Evolutionary conservation across 768 basidiomycete genomes (phyloP), one percentile per base, ranked within the genome.

Genomic region (Lepiota venenata): DNA sequence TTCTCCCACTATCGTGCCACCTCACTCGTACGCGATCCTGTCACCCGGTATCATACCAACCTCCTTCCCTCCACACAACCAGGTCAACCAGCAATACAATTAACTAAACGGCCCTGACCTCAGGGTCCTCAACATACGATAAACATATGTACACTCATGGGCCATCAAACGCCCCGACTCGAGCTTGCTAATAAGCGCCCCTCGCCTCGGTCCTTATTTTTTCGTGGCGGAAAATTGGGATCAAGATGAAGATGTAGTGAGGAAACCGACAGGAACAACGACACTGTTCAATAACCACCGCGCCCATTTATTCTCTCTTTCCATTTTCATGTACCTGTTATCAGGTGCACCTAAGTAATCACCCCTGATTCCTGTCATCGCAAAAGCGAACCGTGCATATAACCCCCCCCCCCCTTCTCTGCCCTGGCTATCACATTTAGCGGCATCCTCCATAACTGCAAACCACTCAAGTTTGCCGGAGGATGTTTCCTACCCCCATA

Each of bases 1-100:
- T 52, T 52, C 42, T 44, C 42, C 25, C 50, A 43, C 37, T 36
- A 27, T 29, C 40, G 42, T 36, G 36, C 41, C 41, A 43, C 41
- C 6, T 43, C 32, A 18, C 18, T 44, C 35, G 29, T 52, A 44
- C 42, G 42, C 21, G 15, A 22, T 22, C 35, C n/a, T 52, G 50
- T 43, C 50, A 52, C 15, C 35, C 35, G 36, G 27, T 22, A n/a
- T 15, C 25, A 15, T 36, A 32, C 29, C 10, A 16, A 47, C 32
- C 41, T 12, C 25, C 18, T n/a, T 43, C n/a, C 12, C 18, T 29
- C 9, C 18, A 12, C 20, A 20, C 43, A 21, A 20, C 32, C 29
- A 52, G 32, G 14, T 14, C 38, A 27, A 6, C 39, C 12, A 9
- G 14, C 8, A 32, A 32, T 32, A 42, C 50, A 37, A 35, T 36